Percentiles rank a stretch among this genome's conserved stretches.
phyloP scores from a whole-genome alignment of 2,329 filamentous ascomycete species.

The Penicillium sp. region DNA sequence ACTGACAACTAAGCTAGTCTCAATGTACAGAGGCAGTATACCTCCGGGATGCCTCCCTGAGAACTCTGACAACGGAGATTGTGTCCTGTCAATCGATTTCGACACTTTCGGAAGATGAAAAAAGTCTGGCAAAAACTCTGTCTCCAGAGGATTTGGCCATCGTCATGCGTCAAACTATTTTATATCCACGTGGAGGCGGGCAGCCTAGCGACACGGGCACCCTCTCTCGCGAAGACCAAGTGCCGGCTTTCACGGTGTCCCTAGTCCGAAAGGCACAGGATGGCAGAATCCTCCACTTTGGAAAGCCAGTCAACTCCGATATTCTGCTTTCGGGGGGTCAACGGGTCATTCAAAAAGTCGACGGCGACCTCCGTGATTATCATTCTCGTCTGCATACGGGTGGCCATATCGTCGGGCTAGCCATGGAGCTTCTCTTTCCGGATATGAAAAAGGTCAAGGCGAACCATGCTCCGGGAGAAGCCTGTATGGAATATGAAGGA shows the following conservation, averaged over 20 bases:
- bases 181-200: slow-evolving; percentile 34
- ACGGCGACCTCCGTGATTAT: slow-evolving; percentile 30
- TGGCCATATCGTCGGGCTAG: slow-evolving; percentile 34
- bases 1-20: background rate
- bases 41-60: slow-evolving; percentile 28
- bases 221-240: slow-evolving; percentile 16
- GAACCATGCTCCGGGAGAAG: slow-evolving; percentile 33
- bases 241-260: slow-evolving; percentile 25
- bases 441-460: slow-evolving; percentile 35
- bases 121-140: slow-evolving; percentile 25
- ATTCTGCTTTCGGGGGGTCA: slow-evolving; percentile 19
- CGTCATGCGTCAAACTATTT: slow-evolving; percentile 30
- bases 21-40: slow-evolving; percentile 29
- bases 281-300: slow-evolving; percentile 32
- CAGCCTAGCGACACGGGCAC: slow-evolving; percentile 34
- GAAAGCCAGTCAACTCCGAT: slow-evolving; percentile 11
- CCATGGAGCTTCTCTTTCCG: slow-evolving; percentile 30
- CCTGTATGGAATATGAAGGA: slow-evolving; percentile 34
- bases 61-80: slow-evolving; percentile 24
- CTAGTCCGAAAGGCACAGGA: slow-evolving; percentile 31
- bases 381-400: slow-evolving; percentile 38
- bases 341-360: slow-evolving; percentile 27
- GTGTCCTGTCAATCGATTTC: slow-evolving; percentile 24
- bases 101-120: slow-evolving; percentile 25
- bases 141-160: slow-evolving; percentile 22